Conservation (phyloP, 2,329 filamentous ascomycete species). For the Phaeoacremonium minimum region DNA sequence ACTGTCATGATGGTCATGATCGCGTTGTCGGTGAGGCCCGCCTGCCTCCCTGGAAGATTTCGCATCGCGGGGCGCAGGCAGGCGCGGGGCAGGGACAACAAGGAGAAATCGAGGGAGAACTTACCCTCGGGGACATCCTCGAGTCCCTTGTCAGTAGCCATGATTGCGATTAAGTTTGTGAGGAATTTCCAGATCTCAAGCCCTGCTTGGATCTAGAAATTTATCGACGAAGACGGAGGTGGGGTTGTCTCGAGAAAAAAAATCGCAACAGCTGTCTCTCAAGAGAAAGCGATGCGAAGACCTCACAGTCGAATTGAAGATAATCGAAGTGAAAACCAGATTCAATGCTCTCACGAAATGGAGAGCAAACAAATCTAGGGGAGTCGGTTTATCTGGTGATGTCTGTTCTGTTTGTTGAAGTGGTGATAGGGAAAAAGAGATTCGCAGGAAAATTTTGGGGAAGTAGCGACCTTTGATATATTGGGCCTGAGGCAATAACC, state of each 20-base stretch:
- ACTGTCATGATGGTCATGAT: too few species aligned
- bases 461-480: background rate
- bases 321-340: conserved; percentile 40
- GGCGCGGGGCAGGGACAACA: background rate
- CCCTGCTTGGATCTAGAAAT: conserved; percentile 69
- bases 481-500: background rate
- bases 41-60: too few species aligned
- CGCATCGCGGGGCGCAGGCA: background rate
- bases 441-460: conserved; percentile 7
- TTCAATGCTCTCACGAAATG: conserved; percentile 40
- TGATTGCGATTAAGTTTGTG: conserved; percentile 69
- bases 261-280: conserved; percentile 27
- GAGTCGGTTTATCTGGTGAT: conserved; percentile 7
- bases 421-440: conserved; percentile 5
- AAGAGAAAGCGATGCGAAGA: conserved; percentile 22
- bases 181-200: conserved; percentile 70
- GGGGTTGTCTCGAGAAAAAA: conserved; percentile 27
- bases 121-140: conserved; percentile 95
- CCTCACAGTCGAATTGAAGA: conserved; percentile 3
- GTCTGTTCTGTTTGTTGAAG: conserved; percentile 5
- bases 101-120: conserved; percentile 30
- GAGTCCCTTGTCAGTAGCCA: conserved; percentile 97
- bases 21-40: too few species aligned
- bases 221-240: conserved; percentile 24
- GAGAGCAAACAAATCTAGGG: conserved; percentile 19